These are phyloP conservation scores for Dorcoceras hygrometricum DNA, from an alignment of 257 asterid genomes.

Conservation along the genomic window DNA sequence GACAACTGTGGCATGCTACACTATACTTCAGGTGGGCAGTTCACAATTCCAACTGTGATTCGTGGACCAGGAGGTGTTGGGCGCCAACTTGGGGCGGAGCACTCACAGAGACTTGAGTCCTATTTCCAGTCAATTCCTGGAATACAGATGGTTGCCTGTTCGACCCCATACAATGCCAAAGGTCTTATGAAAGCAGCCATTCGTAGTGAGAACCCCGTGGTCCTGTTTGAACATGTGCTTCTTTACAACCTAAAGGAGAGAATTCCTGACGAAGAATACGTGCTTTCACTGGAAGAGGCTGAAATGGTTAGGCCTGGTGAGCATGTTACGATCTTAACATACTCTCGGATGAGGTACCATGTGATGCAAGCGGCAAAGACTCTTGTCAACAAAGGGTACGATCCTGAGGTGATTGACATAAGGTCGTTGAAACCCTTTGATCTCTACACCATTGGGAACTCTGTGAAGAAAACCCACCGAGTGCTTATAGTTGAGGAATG, in stretches of 20 bases:
- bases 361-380: constrained; percentile 61
- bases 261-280: constrained; percentile 55
- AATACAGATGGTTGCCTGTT: constrained; percentile 56
- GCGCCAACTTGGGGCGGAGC: constrained; percentile 63
- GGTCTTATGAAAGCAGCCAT: constrained; percentile 62
- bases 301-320: constrained; percentile 63
- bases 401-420: constrained; percentile 57
- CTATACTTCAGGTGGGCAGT: constrained; percentile 59
- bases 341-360: constrained; percentile 60
- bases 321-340: constrained; percentile 46
- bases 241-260: constrained; percentile 55
- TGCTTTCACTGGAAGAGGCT: constrained; percentile 50
- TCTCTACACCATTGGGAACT: constrained; percentile 48
- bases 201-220: constrained; percentile 56
- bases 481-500: constrained; percentile 59
- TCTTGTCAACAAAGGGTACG: constrained; percentile 51
- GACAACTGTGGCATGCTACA: constrained; percentile 60
- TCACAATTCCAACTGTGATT: constrained; percentile 51
- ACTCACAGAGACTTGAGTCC: constrained; percentile 56
- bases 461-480: constrained; percentile 53
- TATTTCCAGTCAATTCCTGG: constrained; percentile 58
- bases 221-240: constrained; percentile 52
- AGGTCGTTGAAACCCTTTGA: constrained; percentile 61
- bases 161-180: constrained; percentile 54
- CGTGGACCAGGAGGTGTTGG: constrained; percentile 69